Evolutionary conservation across 2,329 filamentous ascomycete species (phyloP), one percentile per base, ranked within the genome.

Genomic region (Alternaria sp.): DNA sequence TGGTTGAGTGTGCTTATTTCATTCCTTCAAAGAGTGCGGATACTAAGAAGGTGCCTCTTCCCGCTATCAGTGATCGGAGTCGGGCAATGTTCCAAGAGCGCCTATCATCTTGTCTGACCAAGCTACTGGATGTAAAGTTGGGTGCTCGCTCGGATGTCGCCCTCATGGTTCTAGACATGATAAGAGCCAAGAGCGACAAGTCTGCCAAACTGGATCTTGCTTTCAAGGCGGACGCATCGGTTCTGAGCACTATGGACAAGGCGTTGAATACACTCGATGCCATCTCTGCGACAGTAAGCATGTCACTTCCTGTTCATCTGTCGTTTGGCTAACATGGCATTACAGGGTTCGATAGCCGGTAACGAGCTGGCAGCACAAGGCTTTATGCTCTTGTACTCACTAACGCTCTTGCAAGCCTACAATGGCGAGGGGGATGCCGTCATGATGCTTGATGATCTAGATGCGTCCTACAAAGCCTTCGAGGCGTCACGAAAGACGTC

Each of bases 391-490:
- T 85, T 98, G 1, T 93, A 97, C 75, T 90, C 92, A 0, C 86
- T 97, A 54, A 91, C 93, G 0, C 87, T 97, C 14, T 84, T 98
- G 57, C 93, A 97, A 77, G 85, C 97, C 9, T 97, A 97, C 81
- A 94, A 94, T 71, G 92, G 93, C 25, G 93, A 97, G 60, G 85
- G 91, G 0, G 95, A 98, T 74, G 92, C 93, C 0, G 86, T 97
- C 22, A 89, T 90, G 50, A 90, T 95, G 63, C 82, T 97, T 9
- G 87, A 91, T 55, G 94, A 97, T 69, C 84, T 97, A n/a, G 87
- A 90, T 66, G 84, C 90, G 60, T 93, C 58, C 16, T 57, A 60
- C 28, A 60, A 53, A 43, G 54, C 58, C 4, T 60, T 97, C 22
- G 87, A 90, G 65, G 83, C 90, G 60, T 93, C 91, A 76, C 90